These are phyloP conservation scores for Microcyclospora pomicola DNA, from an alignment of 2,329 filamentous ascomycete species.

Conservation along the genomic window DNA sequence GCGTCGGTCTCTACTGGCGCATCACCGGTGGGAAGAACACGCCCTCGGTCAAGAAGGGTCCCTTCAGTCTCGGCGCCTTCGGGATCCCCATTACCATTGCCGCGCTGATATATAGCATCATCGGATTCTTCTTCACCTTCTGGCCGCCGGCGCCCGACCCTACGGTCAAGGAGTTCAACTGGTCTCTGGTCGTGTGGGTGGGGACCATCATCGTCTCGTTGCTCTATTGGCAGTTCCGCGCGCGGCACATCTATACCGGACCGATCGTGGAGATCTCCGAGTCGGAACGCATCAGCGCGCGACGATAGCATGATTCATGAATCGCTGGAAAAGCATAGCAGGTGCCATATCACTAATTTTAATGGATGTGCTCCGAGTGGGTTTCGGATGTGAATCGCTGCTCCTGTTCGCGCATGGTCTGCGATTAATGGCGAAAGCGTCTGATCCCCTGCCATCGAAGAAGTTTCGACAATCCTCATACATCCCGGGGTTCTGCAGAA, in stretches of 20 bases:
- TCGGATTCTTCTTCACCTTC: conserved; percentile 9
- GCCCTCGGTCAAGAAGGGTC: not conserved
- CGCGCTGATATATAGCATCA: conserved; percentile 9
- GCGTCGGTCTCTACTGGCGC: conserved; percentile 27
- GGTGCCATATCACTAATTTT: no score
- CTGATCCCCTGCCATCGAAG: no score
- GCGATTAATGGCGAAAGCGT: no score
- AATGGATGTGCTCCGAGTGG: no score
- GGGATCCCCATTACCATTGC: conserved; percentile 10
- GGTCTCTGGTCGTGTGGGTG: not conserved
- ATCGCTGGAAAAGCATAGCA: no score
- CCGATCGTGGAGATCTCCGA: not conserved
- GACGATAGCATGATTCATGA: no score
- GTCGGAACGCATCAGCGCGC: no score
- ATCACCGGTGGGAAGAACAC: conserved; percentile 10
- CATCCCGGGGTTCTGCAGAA: no score
- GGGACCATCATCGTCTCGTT: not conserved
- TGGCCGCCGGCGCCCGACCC: conserved; percentile 3
- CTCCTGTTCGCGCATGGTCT: no score
- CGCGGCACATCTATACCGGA: not conserved
- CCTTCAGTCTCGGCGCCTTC: conserved; percentile 8
- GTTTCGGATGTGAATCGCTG: no score
- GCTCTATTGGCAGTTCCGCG: not conserved
- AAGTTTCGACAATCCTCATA: no score
- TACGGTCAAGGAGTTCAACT: not conserved